Base-by-base conservation (phyloP, 2,329 filamentous ascomycete species). In the Neoarthrinium moseri region DNA sequence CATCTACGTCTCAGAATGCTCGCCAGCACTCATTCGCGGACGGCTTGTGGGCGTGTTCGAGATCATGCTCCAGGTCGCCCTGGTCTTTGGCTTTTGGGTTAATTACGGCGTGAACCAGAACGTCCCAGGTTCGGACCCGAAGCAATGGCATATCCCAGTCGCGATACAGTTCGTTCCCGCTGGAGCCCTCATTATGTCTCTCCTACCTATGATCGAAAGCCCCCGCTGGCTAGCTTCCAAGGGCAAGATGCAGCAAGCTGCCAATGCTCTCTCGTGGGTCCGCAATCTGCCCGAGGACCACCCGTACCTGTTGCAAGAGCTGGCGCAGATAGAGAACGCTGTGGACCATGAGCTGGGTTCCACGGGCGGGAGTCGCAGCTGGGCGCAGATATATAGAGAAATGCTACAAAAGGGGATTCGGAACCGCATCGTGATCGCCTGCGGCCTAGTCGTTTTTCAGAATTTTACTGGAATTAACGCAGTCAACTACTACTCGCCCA, bases 401-500 rank as follows among this genome's bases (percentile, higher is more conserved):
- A 62, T 1, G 58, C 63, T 8, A 11, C 11, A 17, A 4, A 17
- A 11, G 12, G 27, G 27, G 11, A 29, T 32, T 8, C 39, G 39
- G 6, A 18, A 24, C 12, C 24, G 39, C 10, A 17, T 29, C 15
- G 6, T 29, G 8, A 11, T 43, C 13, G 26, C 15, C 15, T 11
- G 18, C 12, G 4, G 24, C 26, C 20, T 43, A n/a, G 23, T 32
- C 15, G 42, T 61, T 10, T 56, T 65, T 11, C 57, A 65, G 49
- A 65, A 66, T 43, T 43, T 55, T 5, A 55, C 52, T 2, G 58
- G 61, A 10, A 33, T 43, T 5, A 90, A 90, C 55, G 86, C 86
- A n/a, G 84, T 88, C 69, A 90, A 89, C 70, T 90, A 89, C 68
- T 89, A 86, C 64, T 76, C 72, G 2, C 84, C 86, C 0, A 86